A percentile compares a stretch with the other conserved stretches of the same genome.
Evolutionary conservation across 176 grass and related monocot genomes (phyloP).

Genomic region (Bothriochloa decipiens): DNA sequence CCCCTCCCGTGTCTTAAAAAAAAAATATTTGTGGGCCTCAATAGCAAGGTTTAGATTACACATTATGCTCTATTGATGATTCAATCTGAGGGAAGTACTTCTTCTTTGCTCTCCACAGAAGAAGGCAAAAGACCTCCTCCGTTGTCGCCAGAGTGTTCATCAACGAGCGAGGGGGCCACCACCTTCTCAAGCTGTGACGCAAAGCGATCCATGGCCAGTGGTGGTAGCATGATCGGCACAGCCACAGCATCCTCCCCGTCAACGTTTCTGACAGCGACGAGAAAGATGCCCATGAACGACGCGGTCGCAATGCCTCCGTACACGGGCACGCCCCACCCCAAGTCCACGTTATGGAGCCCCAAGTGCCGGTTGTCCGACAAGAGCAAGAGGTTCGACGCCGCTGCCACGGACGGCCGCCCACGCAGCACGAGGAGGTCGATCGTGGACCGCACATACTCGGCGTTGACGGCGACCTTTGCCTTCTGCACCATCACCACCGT

Average conservation of each 20-base stretch:
- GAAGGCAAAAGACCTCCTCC: too few relatives aligned
- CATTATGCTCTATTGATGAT: too few relatives aligned
- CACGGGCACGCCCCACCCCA: slow-evolving; percentile 44
- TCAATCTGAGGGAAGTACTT: too few relatives aligned
- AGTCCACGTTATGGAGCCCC: slow-evolving; percentile 29
- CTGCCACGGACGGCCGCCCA: neutral
- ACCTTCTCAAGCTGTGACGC: slow-evolving; percentile 18
- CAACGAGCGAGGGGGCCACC: neutral
- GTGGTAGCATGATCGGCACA: slow-evolving; percentile 38
- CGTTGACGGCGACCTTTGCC: slow-evolving; percentile 44
- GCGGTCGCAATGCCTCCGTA: slow-evolving; percentile 1
- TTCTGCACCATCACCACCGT: slow-evolving; percentile 31
- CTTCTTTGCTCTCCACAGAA: too few relatives aligned
- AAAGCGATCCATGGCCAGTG: slow-evolving; percentile 45
- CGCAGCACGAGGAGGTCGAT: slow-evolving; percentile 32
- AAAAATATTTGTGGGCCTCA: too few relatives aligned
- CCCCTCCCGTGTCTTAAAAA: too few relatives aligned
- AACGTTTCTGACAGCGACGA: neutral
- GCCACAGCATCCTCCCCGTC: slow-evolving; percentile 23
- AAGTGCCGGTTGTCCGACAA: slow-evolving; percentile 39
- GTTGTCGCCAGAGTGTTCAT: too few relatives aligned
- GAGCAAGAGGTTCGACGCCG: neutral
- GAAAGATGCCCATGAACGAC: neutral
- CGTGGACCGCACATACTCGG: slow-evolving; percentile 39
- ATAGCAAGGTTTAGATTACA: too few relatives aligned